Conservation (phyloP, 2,329 filamentous ascomycete species). For the Penicillium nordicum region DNA sequence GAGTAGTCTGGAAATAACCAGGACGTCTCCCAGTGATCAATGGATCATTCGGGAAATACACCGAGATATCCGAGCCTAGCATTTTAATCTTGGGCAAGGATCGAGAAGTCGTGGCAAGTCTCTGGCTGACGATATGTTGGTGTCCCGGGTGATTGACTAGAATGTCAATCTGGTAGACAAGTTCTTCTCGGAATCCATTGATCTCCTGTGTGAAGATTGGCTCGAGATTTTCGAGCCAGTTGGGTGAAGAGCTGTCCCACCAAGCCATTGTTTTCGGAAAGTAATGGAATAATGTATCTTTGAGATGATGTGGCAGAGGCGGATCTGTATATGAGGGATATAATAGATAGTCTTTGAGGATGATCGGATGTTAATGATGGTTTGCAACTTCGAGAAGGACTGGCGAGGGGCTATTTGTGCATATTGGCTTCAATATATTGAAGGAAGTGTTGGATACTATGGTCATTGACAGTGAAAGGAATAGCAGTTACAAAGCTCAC, state of each 20-base stretch:
- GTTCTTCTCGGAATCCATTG: background rate
- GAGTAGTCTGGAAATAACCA: background rate
- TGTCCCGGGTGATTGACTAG: background rate
- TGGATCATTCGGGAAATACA: background rate
- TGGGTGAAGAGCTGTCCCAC: background rate
- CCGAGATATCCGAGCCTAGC: background rate
- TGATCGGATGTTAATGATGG: background rate
- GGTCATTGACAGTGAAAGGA: background rate
- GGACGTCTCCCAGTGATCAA: background rate
- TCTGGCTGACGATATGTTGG: background rate
- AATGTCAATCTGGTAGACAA: background rate
- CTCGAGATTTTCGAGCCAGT: background rate
- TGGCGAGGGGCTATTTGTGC: background rate
- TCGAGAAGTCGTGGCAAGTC: background rate
- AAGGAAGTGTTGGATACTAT: background rate
- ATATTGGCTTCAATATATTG: background rate
- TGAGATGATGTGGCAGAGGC: background rate
- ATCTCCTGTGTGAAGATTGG: background rate
- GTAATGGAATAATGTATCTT: fast-evolving
- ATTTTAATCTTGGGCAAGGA: background rate
- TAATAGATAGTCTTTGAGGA: background rate
- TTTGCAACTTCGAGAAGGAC: background rate
- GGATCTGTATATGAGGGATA: background rate
- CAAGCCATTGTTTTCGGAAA: background rate
- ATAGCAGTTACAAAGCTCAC: background rate